Evolutionary conservation across 768 basidiomycete genomes (phyloP).

Genomic region (Calocera cornea): DNA sequence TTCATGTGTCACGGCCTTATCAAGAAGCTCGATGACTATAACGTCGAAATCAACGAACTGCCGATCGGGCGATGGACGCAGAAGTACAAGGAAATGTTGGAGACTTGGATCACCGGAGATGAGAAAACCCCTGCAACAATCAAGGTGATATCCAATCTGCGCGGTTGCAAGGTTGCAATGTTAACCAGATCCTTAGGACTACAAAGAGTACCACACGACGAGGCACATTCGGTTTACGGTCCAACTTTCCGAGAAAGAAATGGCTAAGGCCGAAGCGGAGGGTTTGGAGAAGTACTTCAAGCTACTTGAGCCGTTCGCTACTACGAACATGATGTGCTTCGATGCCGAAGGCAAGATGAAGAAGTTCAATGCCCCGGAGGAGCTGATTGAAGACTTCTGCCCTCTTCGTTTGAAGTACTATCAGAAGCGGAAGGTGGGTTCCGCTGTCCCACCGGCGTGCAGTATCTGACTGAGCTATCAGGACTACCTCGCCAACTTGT

Average conservation of each 20-base stretch:
- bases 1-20: conserved; percentile 66
- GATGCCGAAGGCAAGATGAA: conserved; percentile 93
- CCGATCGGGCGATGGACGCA: conserved; percentile 94
- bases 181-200: conserved; percentile 47
- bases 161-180: not conserved
- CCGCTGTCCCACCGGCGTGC: not conserved
- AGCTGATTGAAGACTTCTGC: conserved; percentile 88
- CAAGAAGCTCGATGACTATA: conserved; percentile 69
- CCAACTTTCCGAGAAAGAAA: conserved; percentile 61
- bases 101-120: conserved; percentile 61
- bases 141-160: conserved; percentile 40
- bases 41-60: conserved; percentile 86
- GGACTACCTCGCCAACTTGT: conserved; percentile 74
- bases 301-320: conserved; percentile 67
- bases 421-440: conserved; percentile 78
- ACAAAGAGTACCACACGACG: conserved; percentile 92
- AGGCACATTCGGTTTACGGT: conserved; percentile 79
- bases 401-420: conserved; percentile 78
- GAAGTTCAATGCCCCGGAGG: conserved; percentile 78
- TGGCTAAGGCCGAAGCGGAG: conserved; percentile 78
- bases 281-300: conserved; percentile 89
- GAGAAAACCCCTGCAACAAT: conserved; percentile 67
- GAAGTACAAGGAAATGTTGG: conserved; percentile 81
- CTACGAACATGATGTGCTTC: conserved; percentile 97
- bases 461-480: conserved; percentile 24